Percentiles rank a stretch among this genome's conserved stretches.
phyloP scores from a whole-genome alignment of 2,329 filamentous ascomycete genomes.

The Fusarium burgessii region DNA sequence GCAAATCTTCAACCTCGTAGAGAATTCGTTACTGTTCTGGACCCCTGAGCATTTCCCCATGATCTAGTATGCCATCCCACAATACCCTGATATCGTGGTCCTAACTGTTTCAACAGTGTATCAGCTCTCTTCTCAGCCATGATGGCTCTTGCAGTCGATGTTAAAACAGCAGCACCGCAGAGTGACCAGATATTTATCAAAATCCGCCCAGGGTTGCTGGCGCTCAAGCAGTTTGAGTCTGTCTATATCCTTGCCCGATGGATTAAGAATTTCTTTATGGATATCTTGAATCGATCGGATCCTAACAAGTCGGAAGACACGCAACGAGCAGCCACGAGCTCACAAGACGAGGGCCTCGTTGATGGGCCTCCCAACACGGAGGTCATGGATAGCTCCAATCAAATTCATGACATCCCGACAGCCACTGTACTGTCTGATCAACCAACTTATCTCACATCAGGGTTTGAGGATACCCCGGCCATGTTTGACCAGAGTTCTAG shows the following conservation, averaged over 20 bases:
- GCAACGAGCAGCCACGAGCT: background rate
- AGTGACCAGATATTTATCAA: background rate
- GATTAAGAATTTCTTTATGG: conserved; percentile 31
- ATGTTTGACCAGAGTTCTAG: background rate
- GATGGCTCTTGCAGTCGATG: background rate
- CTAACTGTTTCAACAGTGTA: background rate
- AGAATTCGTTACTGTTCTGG: background rate
- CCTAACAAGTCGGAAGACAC: rapidly evolving
- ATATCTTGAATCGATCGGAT: conserved; percentile 4
- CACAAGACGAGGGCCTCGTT: background rate
- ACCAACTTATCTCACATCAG: rapidly evolving
- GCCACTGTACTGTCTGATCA: rapidly evolving
- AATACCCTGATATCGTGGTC: rapidly evolving
- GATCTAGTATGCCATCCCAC: background rate
- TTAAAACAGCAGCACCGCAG: rapidly evolving
- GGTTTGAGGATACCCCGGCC: rapidly evolving
- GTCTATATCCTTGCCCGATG: conserved; percentile 11
- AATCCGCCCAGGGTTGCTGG: background rate
- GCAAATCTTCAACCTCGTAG: rapidly evolving
- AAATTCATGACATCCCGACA: rapidly evolving
- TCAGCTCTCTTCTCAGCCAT: background rate
- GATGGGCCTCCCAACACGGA: rapidly evolving
- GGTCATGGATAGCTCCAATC: rapidly evolving
- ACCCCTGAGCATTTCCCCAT: background rate
- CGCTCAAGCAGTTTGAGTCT: conserved; percentile 5